These are phyloP conservation scores for Chenopodium quinoa DNA, from an alignment of 148 eudicot species.

Conservation along the genomic window DNA sequence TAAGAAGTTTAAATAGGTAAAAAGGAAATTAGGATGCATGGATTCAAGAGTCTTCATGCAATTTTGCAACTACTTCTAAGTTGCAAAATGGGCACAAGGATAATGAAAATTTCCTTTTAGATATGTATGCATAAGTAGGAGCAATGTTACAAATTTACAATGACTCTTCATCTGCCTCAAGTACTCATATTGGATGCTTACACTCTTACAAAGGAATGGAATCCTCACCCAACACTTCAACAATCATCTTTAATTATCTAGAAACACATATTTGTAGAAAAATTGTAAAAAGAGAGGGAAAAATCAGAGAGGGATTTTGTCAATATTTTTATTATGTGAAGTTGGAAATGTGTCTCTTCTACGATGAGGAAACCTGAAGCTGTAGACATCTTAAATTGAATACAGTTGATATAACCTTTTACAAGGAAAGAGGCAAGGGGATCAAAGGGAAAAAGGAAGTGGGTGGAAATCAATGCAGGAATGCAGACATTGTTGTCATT, in stretches of 20 bases:
- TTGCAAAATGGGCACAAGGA: not conserved
- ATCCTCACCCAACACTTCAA: too few species aligned
- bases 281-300: too few species aligned
- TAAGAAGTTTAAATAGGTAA: not conserved
- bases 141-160: too few species aligned
- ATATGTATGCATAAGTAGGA: too few species aligned
- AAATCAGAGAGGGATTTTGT: too few species aligned
- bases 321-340: too few species aligned
- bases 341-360: too few species aligned
- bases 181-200: too few species aligned
- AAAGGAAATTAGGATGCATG: not conserved
- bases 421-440: not conserved
- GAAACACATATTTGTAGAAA: too few species aligned
- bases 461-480: not conserved
- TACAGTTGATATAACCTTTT: not conserved
- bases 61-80: not conserved
- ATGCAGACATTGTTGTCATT: not conserved
- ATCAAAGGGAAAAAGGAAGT: not conserved
- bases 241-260: too few species aligned
- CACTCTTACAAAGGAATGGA: too few species aligned
- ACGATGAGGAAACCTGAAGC: not conserved
- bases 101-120: not conserved
- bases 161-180: too few species aligned
- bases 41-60: not conserved
- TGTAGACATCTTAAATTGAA: not conserved